Conservation (phyloP, 495 filamentous ascomycete genomes). For the Penicillium odoratum region DNA sequence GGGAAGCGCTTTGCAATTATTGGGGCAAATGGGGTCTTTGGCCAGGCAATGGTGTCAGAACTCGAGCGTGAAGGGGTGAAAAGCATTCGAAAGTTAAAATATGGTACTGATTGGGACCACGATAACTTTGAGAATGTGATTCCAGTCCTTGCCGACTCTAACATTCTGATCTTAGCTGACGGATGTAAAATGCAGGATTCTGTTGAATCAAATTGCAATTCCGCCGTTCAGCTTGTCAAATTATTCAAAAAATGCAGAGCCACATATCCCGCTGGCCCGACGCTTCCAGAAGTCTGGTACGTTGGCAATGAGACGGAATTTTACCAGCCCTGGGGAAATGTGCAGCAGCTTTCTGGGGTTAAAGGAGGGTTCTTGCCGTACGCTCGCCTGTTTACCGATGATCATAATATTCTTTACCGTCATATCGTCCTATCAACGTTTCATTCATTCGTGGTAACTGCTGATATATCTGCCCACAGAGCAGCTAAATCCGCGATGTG, state of each 20-base stretch:
- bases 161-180: background rate
- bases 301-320: background rate
- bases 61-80: background rate
- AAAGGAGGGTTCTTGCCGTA: background rate
- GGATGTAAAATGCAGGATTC: background rate
- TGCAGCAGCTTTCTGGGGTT: background rate
- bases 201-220: background rate
- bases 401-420: background rate
- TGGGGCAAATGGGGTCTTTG: conserved; percentile 14
- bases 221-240: background rate
- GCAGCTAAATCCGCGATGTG: background rate
- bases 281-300: background rate
- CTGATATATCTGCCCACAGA: background rate
- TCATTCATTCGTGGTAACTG: background rate
- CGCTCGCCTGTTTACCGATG: background rate
- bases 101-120: background rate
- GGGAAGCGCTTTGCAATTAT: conserved; percentile 19
- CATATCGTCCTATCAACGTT: background rate
- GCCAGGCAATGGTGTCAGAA: background rate
- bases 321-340: background rate
- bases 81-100: background rate
- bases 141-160: background rate
- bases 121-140: background rate
- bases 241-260: background rate
- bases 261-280: background rate